A percentile compares a stretch with the other conserved stretches of the same genome.
phyloP scores from a whole-genome alignment of 768 basidiomycete species.

The Fomitopsis pulvina region DNA sequence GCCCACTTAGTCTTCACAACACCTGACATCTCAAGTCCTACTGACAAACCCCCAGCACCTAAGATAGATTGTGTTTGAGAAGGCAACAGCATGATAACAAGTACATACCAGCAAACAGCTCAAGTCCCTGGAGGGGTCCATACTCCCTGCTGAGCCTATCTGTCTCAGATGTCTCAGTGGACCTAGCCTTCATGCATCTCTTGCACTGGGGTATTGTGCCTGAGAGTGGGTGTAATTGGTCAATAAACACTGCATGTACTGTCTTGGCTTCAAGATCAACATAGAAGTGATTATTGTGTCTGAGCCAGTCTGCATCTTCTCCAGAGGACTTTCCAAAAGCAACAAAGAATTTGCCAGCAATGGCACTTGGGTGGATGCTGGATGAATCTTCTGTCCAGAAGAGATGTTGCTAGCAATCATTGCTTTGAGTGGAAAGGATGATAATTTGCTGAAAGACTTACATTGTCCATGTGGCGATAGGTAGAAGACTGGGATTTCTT shows the following conservation, averaged over 20 bases:
- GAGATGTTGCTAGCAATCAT: constrained; percentile 29
- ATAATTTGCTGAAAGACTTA: background rate
- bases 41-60: constrained; percentile 75
- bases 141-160: too few species aligned
- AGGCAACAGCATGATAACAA: background rate
- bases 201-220: background rate
- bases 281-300: constrained; percentile 55
- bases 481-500: too few species aligned
- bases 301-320: constrained; percentile 38
- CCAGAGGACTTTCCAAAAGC: constrained; percentile 25
- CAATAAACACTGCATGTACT: background rate
- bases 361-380: constrained; percentile 24
- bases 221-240: background rate
- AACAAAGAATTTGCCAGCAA: constrained; percentile 55
- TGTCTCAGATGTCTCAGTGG: too few species aligned
- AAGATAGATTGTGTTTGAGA: background rate
- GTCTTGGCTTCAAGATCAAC: constrained; percentile 30
- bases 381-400: constrained; percentile 29
- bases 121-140: constrained; percentile 49
- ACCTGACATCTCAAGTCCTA: constrained; percentile 55
- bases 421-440: background rate
- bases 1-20: constrained; percentile 65
- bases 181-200: too few species aligned
- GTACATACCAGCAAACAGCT: constrained; percentile 58
- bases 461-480: constrained; percentile 11